phyloP scores from a whole-genome alignment of 1,139 yeast genomes.

The Zygosaccharomyces sapae region DNA sequence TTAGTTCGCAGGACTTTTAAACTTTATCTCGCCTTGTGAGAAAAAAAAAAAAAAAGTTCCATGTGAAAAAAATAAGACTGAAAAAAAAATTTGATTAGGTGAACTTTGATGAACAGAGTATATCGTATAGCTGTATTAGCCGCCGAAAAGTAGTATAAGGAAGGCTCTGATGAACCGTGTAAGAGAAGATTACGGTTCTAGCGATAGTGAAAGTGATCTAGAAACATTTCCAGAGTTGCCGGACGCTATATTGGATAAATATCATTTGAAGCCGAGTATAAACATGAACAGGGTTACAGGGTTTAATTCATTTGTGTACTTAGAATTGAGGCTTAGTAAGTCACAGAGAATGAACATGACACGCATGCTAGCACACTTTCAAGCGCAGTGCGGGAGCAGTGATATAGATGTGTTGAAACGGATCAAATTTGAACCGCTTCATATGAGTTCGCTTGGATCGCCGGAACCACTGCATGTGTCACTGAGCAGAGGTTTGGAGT shows the following conservation, averaged over 20 bases:
- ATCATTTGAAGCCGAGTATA: slow-evolving; percentile 23
- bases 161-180: slow-evolving; percentile 15
- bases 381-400: slow-evolving; percentile 8
- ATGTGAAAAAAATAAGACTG: slow-evolving; percentile 4
- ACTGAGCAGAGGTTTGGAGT: slow-evolving; percentile 18
- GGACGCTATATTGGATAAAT: slow-evolving; percentile 21
- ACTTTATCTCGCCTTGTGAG: slow-evolving; percentile 14
- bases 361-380: slow-evolving; percentile 10
- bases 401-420: slow-evolving; percentile 5
- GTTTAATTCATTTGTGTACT: slow-evolving; percentile 24
- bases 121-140: not conserved
- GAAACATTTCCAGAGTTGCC: slow-evolving; percentile 20
- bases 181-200: slow-evolving; percentile 14
- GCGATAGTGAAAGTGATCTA: slow-evolving; percentile 18
- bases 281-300: slow-evolving; percentile 2
- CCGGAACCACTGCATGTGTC: slow-evolving; percentile 29
- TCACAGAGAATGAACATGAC: slow-evolving; percentile 14
- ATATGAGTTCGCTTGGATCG: slow-evolving; percentile 23
- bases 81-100: slow-evolving; percentile 1
- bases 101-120: not conserved
- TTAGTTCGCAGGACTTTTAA: not conserved
- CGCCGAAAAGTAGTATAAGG: not conserved
- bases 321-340: slow-evolving; percentile 24
- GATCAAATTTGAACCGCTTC: slow-evolving; percentile 23
- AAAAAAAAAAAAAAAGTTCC: slow-evolving; percentile 15